Conservation (phyloP, 345 rosid species). For the Bruguiera parviflora region DNA sequence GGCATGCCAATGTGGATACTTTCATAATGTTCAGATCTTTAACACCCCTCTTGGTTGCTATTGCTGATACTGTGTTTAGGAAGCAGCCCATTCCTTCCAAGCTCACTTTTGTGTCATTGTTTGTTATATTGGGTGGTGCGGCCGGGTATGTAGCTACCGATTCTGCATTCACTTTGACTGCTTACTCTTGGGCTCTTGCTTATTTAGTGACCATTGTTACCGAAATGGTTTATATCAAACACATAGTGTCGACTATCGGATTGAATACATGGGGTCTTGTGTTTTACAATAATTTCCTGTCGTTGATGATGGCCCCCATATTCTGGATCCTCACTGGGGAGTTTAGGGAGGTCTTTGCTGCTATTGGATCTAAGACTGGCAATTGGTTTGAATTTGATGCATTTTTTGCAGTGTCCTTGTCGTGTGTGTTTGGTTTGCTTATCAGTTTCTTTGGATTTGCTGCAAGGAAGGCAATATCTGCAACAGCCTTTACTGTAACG, state of each 20-base stretch:
- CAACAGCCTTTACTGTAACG: conserved; percentile 94
- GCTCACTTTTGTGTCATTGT: conserved; percentile 59
- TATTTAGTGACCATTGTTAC: conserved; percentile 84
- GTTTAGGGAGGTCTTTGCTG: conserved; percentile 55
- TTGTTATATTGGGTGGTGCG: conserved; percentile 79
- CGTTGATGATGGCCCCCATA: conserved; percentile 84
- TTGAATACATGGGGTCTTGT: conserved; percentile 98
- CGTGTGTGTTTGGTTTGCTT: conserved; percentile 86
- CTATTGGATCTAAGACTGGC: conserved; percentile 48
- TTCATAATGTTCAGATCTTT: conserved; percentile 90
- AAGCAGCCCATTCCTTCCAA: conserved; percentile 81
- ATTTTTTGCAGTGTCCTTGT: conserved; percentile 67
- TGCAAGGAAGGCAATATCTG: conserved; percentile 85
- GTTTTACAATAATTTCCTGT: conserved; percentile 76
- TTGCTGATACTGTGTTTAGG: conserved; percentile 79
- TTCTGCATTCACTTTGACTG: conserved; percentile 77
- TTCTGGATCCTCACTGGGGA: conserved; percentile 93
- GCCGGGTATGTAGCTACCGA: conserved; percentile 93
- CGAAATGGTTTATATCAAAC: conserved; percentile 97
- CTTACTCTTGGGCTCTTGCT: conserved; percentile 92
- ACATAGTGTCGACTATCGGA: conserved; percentile 88
- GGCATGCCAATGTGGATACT: conserved; percentile 96
- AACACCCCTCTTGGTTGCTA: conserved; percentile 89
- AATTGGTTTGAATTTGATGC: conserved; percentile 57
- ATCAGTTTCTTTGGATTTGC: conserved; percentile 97